Percentiles rank a stretch among this genome's conserved stretches.
phyloP scores from a whole-genome alignment of 192 early-diverging fungal species.

The Gaertneriomyces semiglobifer region DNA sequence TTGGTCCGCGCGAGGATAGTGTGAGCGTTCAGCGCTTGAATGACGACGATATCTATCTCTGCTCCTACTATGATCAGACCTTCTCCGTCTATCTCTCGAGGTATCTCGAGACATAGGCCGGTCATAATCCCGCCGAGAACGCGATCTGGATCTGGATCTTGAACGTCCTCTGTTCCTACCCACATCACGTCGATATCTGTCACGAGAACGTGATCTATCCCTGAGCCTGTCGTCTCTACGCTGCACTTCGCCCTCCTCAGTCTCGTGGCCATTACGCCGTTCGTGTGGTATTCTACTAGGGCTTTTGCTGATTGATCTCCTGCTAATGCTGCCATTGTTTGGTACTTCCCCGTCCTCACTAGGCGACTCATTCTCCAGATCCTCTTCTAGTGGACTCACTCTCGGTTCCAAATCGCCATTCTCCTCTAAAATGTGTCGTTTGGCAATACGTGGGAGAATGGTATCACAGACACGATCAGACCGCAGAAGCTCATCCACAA shows the following conservation, averaged over 20 bases:
- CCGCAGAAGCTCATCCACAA: slow-evolving; percentile 78
- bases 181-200: slow-evolving; percentile 1
- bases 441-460: slow-evolving; percentile 80
- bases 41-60: not conserved
- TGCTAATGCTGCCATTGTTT: no score
- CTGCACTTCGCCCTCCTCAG: no score
- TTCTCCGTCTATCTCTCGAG: no score
- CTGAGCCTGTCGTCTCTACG: slow-evolving; percentile 1
- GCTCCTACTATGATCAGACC: not conserved
- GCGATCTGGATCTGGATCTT: slow-evolving; percentile 11
- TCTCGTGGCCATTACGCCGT: no score
- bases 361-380: slow-evolving; percentile 38
- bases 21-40: no score
- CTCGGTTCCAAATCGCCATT: slow-evolving; percentile 76
- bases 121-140: not conserved
- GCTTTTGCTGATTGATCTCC: no score
- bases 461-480: slow-evolving; percentile 82
- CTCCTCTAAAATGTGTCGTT: slow-evolving; percentile 80
- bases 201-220: not conserved
- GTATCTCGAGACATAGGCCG: no score
- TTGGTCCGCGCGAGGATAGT: no score
- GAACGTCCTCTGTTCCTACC: not conserved
- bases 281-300: no score
- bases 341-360: slow-evolving; percentile 4
- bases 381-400: slow-evolving; percentile 70